Conservation (phyloP, 1,284 basidiomycete genomes). For the Rhodotorula sp. region DNA sequence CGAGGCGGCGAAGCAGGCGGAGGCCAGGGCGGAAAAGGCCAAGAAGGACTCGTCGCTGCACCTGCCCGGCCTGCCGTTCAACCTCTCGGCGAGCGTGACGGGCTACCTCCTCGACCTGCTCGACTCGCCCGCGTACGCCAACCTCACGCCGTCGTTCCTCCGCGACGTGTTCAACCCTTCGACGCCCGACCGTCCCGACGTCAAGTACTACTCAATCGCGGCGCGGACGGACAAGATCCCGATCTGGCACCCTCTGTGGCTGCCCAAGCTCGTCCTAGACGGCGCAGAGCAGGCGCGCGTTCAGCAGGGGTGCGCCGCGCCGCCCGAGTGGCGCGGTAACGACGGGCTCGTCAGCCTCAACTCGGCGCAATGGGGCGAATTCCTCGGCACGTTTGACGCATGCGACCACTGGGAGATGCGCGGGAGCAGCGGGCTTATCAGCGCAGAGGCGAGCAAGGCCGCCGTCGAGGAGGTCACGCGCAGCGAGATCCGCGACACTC, state of each 20-base stretch:
- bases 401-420: constrained; percentile 97
- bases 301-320: constrained; percentile 54
- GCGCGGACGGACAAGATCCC: constrained; percentile 71
- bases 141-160: constrained; percentile 84
- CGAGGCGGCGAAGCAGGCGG: not conserved
- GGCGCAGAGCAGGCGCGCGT: constrained; percentile 63
- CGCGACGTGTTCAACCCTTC: constrained; percentile 85
- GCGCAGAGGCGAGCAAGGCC: constrained; percentile 34
- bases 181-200: constrained; percentile 74
- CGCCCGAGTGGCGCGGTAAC: constrained; percentile 72
- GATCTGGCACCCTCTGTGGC: constrained; percentile 93
- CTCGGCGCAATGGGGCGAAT: constrained; percentile 89
- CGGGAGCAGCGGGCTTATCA: constrained; percentile 63
- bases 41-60: constrained; percentile 32
- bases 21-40: constrained; percentile 11
- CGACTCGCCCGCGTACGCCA: constrained; percentile 96
- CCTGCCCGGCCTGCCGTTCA: constrained; percentile 32
- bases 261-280: constrained; percentile 92
- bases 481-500: constrained; percentile 28
- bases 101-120: constrained; percentile 85
- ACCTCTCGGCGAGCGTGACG: constrained; percentile 74
- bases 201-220: constrained; percentile 90
- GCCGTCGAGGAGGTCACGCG: constrained; percentile 34
- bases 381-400: constrained; percentile 80
- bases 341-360: constrained; percentile 91